Base-by-base conservation (phyloP, 1,284 basidiomycete genomes). In the Cyathus olla region DNA sequence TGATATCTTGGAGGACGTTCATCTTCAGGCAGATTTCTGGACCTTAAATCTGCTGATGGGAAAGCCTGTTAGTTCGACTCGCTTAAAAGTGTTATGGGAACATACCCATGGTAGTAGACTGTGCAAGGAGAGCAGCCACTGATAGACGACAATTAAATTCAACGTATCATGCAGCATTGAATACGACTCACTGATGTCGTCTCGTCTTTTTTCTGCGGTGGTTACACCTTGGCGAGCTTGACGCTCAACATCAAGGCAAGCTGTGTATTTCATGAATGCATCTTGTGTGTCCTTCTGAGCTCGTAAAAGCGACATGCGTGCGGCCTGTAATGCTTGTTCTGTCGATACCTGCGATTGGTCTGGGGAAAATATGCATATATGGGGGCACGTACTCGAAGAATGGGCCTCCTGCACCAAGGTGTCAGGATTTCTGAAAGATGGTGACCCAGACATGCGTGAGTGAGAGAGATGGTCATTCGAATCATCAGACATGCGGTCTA, bases 211-310 rank as follows among this genome's bases (percentile, higher is more conserved):
- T 69, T 93, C 91, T 50, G 87, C 87, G 60, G 85, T 78, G 15
- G 76, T 76, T 9, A 92, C 87, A 60, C 90, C 87, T 62, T 88
- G 86, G 64, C 87, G 82, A 29, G 90, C 89, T 69, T 87, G 87
- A 47, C 82, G 80, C 71, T 93, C 91, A 8, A 85, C 78, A 64
- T 93, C 90, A 17, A 92, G 76, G 72, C 87, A 90, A 11, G 86
- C 81, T 17, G 86, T 91, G 69, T 93, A 93, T 60, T 85, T 79
- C 66, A 87, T 81, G 70, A 91, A 91, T 2, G 90, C 85, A 49
- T 93, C 91, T 66, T 92, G 89, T 0, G 90, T 89, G 40, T 90
- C 88, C 65, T 89, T 87, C 68, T 90, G 90, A 24, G 89, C 89
- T 46, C 88, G 84, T 39, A 83, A 70, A 11, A 85, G 76, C 10